phyloP scores from a whole-genome alignment of 805 yeast genomes.

The Saturnispora gosingensis region DNA sequence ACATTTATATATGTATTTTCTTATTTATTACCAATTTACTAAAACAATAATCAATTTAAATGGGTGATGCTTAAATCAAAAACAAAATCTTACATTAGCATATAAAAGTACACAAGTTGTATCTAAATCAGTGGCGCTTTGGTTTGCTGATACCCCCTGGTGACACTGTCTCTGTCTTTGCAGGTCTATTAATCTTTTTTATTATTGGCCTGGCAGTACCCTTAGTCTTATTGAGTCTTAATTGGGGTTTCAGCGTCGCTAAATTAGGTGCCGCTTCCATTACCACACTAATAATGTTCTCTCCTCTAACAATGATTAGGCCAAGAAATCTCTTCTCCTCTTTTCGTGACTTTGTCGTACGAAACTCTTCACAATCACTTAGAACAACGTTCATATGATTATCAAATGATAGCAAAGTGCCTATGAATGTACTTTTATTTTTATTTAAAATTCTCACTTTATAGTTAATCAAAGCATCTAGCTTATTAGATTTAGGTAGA shows the following conservation, averaged over 20 bases:
- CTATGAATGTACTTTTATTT: conserved; percentile 74
- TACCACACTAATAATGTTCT: conserved; percentile 63
- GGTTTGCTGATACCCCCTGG: conserved; percentile 11
- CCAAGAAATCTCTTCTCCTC: conserved; percentile 76
- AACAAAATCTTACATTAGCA: not conserved
- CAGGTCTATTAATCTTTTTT: conserved; percentile 16
- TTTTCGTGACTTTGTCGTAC: conserved; percentile 57
- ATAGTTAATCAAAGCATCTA: conserved; percentile 60
- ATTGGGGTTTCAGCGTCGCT: conserved; percentile 22
- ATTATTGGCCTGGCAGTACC: conserved; percentile 26
- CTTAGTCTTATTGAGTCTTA: conserved; percentile 26
- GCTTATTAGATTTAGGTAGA: conserved; percentile 35
- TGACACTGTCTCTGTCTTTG: conserved; percentile 7
- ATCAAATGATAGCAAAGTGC: conserved; percentile 81
- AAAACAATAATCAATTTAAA: not conserved
- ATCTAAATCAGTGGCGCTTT: not conserved
- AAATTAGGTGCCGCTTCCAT: conserved; percentile 56
- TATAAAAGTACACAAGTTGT: not conserved
- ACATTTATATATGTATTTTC: not conserved
- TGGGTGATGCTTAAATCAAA: not conserved
- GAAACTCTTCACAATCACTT: conserved; percentile 74
- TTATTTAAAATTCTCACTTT: conserved; percentile 62
- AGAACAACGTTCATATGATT: conserved; percentile 81
- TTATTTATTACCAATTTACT: not conserved
- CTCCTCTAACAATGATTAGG: conserved; percentile 78